Evolutionary conservation across 257 asterid species (phyloP), one percentile per base, ranked within the genome.

Genomic region (Salvia rosmarinus): DNA sequence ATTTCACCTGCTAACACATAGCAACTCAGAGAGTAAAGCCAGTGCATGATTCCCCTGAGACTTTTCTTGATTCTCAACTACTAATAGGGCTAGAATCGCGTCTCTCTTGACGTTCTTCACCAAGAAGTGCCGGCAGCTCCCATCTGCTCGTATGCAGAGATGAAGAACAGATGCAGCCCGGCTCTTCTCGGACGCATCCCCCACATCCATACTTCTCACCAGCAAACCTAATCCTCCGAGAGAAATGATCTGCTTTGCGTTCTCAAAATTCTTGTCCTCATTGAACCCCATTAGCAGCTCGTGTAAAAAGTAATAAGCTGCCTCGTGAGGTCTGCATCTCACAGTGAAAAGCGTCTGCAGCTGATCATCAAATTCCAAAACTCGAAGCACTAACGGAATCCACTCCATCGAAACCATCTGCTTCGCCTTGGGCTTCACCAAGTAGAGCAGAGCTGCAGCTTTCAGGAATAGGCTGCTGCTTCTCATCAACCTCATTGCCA

Each of bases 341-440:
- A 89, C 89, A 0, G 74, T 74, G 69, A 88, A 88, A 39, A 92
- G 77, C 4, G 80, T 79, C 61, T 92, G 94, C 70, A 68, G 13
- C 16, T 88, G 94, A 64, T 92, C 96, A 2, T 92, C 96, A 4
- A 88, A 92, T 62, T 92, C 96, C 73, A 92, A 42, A n/a, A 88
- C 96, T 4, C 96, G 80, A 34, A 92, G 96, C 67, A 87, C 90
- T 68, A 89, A 61, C 4, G 94, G 89, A 23, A 87, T 72, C 98
- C 98, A 92, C 63, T 89, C 96, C 66, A 63, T 19, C 1, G 91
- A 79, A 16, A 82, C 71, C 95, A 87, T 89, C 81, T 89, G 96
- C 44, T 80, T 80, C 13, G 90, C 94, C 83, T 81, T 82, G 9
- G 98, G 98, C 63, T 75, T 85, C 74, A 87, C 78, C 4, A 86